Base-by-base conservation (phyloP, 345 rosid species). In the Eutrema heterophyllum region DNA sequence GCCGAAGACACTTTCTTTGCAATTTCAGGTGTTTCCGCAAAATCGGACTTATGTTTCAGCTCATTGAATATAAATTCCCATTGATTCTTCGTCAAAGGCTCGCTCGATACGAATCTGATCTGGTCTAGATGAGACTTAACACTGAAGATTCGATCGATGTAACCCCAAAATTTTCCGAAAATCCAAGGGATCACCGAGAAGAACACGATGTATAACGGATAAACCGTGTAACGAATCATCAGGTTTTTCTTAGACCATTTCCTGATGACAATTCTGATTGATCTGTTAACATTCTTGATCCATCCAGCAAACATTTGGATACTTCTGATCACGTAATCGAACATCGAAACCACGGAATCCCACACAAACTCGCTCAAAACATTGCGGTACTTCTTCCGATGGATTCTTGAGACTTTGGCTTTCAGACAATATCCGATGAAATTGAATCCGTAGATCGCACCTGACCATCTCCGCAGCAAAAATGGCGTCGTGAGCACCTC, bases 401-500 rank as follows among this genome's bases (percentile, higher is more conserved):
- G 72, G 73, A 74, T 67, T 74, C 61, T 49, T 67, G 68, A 56
- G 35, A 72, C 81, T 40, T 75, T 60, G 4, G 81, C 73, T 52
- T 78, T 73, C 10, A 85, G 73, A 64, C 89, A 85, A 29, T 35
- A 87, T 12, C 84, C 62, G 5, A 87, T 56, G 82, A 89, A 75
- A 44, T 82, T 86, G 79, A 74, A 63, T 7, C 82, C 79, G 0
- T 81, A 62, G 33, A 88, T 68, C 5, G 61, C 72, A 6, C 83
- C 84, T 18, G 85, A 79, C 91, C 95, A 91, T 54, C 90, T 79
- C 6, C 88, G 80, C 45, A 67, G 52, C 6, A 71, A 43, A 7
- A 39, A 24, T 4, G 35, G 29, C 18, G 49, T 60, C 29, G 61
- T 18, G 32, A 84, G 50, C 9, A 73, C 84, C 5, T 32, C 10